Base-by-base conservation (phyloP, 2,329 filamentous ascomycete genomes). In the Claviceps cyperi region DNA sequence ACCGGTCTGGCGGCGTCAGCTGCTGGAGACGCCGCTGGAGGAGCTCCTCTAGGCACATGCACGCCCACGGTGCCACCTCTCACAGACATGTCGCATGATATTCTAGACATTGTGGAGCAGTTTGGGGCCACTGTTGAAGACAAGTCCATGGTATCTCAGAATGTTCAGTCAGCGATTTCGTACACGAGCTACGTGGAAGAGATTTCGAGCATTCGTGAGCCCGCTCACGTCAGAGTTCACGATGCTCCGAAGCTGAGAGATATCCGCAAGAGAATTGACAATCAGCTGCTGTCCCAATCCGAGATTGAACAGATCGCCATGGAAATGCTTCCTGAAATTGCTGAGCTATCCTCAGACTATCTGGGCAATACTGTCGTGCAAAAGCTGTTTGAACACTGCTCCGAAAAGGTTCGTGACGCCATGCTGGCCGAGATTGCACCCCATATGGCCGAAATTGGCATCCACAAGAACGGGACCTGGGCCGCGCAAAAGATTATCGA, bases 391-490 rank as follows among this genome's bases (percentile, higher is more conserved):
- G 91, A 98, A 66, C 88, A 87, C 69, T 97, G 92, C 70, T 92
- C 88, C 0, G 91, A 97, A 64, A 74, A 81, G 41, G 80, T 91
- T 41, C 90, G 94, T 59, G 89, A 96, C 65, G 83, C 85, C 51
- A 97, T 98, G 92, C 73, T 98, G 51, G 69, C 73, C 14, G 81
- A 90, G 62, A 94, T 98, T 59, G 81, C 86, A 2, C 90, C 91
- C 51, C 90, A 96, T 63, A 78, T 97, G 64, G 89, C 91, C 24
- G 90, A 97, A 68, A 96, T 97, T 67, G 92, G 92, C 59, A 83
- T 96, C 7, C 92, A 98, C 76, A 98, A 98, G 78, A 98, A 98
- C 61, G 92, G 92, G 54, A 98, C 92, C 1, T 98, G 92, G 92
- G 92, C 92, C 50, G 92, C 92, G 1, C 92, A 98, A 69, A 98